Percentiles rank a stretch among this genome's conserved stretches.
Conservation (phyloP, 2,329 filamentous ascomycete genomes). For the Hypoxylon sp. region DNA sequence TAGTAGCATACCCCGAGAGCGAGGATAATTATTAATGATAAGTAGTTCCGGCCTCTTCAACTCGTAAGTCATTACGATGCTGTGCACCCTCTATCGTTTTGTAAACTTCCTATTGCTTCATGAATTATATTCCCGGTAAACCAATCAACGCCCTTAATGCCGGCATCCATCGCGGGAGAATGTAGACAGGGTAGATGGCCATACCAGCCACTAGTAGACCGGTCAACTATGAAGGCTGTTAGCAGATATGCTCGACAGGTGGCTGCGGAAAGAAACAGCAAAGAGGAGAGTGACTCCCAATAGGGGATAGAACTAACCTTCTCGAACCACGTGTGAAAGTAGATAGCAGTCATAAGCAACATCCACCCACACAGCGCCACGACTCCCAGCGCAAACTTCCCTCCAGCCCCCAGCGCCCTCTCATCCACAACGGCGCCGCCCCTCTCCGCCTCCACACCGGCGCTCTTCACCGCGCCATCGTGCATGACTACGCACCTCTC, state of each 20-base stretch:
- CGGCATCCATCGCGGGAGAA: conserved; percentile 65
- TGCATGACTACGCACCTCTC: conserved; percentile 74
- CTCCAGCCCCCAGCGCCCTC: conserved; percentile 59
- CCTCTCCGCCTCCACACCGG: conserved; percentile 60
- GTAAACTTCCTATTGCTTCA: neutral
- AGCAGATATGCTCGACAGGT: conserved; percentile 30
- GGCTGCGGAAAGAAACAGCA: too few relatives aligned
- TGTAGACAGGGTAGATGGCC: conserved; percentile 64
- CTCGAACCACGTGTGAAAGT: conserved; percentile 99
- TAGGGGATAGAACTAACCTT: conserved; percentile 72
- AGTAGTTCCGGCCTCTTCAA: conserved; percentile 11
- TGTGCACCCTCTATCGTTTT: conserved; percentile 7
- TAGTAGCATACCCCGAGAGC: neutral
- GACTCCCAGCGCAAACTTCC: conserved; percentile 71
- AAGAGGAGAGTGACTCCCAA: neutral
- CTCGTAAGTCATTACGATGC: conserved; percentile 21
- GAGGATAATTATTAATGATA: conserved; percentile 15
- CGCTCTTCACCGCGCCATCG: conserved; percentile 75
- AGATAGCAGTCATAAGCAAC: conserved; percentile 97
- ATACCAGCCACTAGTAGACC: conserved; percentile 63
- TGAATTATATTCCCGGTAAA: conserved; percentile 61
- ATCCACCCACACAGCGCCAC: conserved; percentile 88
- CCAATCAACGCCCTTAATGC: conserved; percentile 61
- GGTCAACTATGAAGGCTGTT: conserved; percentile 59
- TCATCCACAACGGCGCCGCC: conserved; percentile 47